Evolutionary conservation across 352 stramenopile species (phyloP).

Genomic region (Phytophthora idaei): DNA sequence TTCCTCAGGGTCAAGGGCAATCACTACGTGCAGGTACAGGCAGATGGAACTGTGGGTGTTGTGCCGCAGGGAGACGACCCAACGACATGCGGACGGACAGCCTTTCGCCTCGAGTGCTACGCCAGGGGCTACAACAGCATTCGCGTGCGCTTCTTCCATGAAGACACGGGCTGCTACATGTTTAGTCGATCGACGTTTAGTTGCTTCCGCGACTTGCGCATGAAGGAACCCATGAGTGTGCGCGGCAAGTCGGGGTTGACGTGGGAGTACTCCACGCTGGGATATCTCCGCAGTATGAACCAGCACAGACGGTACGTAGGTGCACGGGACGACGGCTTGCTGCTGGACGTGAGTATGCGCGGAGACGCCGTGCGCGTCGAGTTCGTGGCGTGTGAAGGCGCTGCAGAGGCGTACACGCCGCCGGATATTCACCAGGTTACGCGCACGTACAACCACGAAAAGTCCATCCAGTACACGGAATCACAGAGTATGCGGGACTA

Average conservation of each 20-base stretch:
- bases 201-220: constrained; percentile 84
- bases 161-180: constrained; percentile 75
- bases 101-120: constrained; percentile 79
- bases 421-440: constrained; percentile 81
- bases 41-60: constrained; percentile 58
- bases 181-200: constrained; percentile 86
- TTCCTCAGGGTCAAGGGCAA: constrained; percentile 76
- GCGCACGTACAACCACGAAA: constrained; percentile 76
- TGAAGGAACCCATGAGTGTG: constrained; percentile 67
- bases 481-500: constrained; percentile 83
- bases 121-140: constrained; percentile 88
- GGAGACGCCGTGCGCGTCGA: constrained; percentile 81
- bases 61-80: constrained; percentile 53
- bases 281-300: constrained; percentile 89
- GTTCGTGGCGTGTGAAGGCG: constrained; percentile 68
- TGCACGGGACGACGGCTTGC: constrained; percentile 66
- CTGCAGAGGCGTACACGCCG: constrained; percentile 42
- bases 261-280: constrained; percentile 84
- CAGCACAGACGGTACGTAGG: constrained; percentile 88
- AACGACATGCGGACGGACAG: constrained; percentile 53
- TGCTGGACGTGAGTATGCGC: constrained; percentile 88
- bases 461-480: constrained; percentile 66
- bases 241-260: constrained; percentile 73
- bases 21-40: constrained; percentile 64
- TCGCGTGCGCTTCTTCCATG: constrained; percentile 83